A percentile compares a stretch with the other conserved stretches of the same genome.
phyloP scores from a whole-genome alignment of 495 filamentous ascomycete species.

The Aspergillus ostianus region DNA sequence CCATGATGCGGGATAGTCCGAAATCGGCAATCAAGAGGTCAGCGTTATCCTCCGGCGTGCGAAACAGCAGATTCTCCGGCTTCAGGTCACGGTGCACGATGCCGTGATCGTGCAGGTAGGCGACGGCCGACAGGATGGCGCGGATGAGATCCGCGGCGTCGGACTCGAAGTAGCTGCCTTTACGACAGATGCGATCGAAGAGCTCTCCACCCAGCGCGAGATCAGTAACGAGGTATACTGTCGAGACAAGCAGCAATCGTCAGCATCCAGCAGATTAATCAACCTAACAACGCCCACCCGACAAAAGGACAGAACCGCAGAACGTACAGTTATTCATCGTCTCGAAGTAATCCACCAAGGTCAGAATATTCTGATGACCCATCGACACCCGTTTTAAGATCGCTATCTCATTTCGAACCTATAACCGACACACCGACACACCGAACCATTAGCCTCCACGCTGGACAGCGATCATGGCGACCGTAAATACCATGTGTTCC shows the following conservation, averaged over 20 bases:
- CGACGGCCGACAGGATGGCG: conserved; percentile 92
- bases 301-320: not conserved
- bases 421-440: conserved; percentile 4
- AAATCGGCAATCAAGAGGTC: conserved; percentile 95
- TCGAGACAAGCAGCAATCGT: conserved; percentile 1
- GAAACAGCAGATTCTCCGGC: conserved; percentile 54
- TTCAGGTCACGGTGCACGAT: conserved; percentile 90
- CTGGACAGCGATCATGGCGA: not conserved
- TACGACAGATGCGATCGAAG: conserved; percentile 97
- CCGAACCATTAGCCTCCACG: not conserved
- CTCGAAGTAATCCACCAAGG: conserved; percentile 97
- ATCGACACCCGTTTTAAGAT: conserved; percentile 95
- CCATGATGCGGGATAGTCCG: conserved; percentile 92
- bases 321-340: conserved; percentile 91
- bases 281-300: not conserved
- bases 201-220: conserved; percentile 95
- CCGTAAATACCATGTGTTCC: conserved; percentile 84
- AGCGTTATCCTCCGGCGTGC: conserved; percentile 57
- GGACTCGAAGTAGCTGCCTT: conserved; percentile 96
- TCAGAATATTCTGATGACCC: conserved; percentile 97
- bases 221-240: conserved; percentile 95
- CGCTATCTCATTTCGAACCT: conserved; percentile 98
- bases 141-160: conserved; percentile 95
- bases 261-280: not conserved
- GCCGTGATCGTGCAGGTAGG: conserved; percentile 96